phyloP scores from a whole-genome alignment of 371 early-diverging fungal genomes.

The Mucor plumbeus region DNA sequence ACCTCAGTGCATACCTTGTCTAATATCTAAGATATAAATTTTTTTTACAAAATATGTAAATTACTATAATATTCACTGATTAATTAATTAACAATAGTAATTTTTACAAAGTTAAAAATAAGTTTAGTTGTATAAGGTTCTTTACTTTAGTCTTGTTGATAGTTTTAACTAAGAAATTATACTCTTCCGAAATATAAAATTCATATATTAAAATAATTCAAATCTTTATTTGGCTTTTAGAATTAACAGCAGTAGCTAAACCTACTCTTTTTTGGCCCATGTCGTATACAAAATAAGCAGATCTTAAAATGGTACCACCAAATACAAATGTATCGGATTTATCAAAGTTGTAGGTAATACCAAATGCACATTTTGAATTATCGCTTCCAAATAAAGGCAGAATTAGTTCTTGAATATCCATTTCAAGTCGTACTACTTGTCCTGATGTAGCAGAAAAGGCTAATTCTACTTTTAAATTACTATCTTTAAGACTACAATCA shows the following conservation, averaged over 20 bases:
- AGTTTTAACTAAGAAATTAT: no score
- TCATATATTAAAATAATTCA: background rate
- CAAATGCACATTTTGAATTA: conserved; percentile 34
- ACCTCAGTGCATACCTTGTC: no score
- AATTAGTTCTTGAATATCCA: conserved; percentile 5
- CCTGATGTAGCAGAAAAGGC: background rate
- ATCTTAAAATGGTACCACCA: conserved; percentile 40
- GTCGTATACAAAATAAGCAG: conserved; percentile 48
- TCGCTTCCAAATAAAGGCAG: background rate
- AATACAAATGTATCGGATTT: conserved; percentile 28
- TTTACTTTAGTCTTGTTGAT: no score
- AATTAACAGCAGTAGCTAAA: conserved; percentile 25
- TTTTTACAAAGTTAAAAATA: no score
- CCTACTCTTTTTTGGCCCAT: conserved; percentile 25
- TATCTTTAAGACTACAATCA: conserved; percentile 13
- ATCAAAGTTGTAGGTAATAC: conserved; percentile 30
- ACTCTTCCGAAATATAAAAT: no score
- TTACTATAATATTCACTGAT: no score
- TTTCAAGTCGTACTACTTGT: background rate
- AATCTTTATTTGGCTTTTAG: conserved; percentile 9
- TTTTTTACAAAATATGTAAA: no score
- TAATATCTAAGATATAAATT: no score
- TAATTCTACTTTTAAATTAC: background rate
- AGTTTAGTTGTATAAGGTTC: no score
- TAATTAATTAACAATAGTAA: no score